Evolutionary conservation across 305 asterid genomes (phyloP).

Genomic region (Fraxinus baroniana): DNA sequence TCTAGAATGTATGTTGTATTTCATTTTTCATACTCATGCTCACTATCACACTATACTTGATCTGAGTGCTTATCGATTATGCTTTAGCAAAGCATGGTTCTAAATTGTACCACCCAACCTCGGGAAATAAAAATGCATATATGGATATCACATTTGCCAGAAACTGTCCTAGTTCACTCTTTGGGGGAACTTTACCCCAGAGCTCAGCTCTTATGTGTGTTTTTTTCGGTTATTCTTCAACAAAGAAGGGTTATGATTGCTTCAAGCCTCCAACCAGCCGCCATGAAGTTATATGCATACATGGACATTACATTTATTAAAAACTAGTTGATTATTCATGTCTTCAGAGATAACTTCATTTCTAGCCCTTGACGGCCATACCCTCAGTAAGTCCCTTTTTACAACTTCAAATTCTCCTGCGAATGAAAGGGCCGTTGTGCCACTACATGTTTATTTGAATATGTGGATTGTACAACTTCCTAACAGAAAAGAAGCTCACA

Average conservation of each 20-base stretch:
- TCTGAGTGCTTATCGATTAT: background rate
- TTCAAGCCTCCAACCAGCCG: background rate
- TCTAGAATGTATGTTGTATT: background rate
- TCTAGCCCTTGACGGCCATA: background rate
- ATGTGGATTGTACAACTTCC: background rate
- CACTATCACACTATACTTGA: background rate
- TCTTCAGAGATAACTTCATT: background rate
- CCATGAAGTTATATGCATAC: background rate
- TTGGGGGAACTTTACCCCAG: background rate
- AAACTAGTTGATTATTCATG: background rate
- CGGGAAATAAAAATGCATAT: background rate
- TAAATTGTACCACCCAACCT: background rate
- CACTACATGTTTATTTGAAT: background rate
- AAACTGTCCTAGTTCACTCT: background rate
- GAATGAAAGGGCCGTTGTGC: background rate
- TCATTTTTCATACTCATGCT: background rate
- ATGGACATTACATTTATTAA: background rate
- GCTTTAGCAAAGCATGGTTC: background rate
- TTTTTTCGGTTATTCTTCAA: background rate
- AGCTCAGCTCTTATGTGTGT: background rate
- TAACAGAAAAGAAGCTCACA: background rate
- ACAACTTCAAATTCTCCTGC: background rate
- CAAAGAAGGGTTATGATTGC: background rate
- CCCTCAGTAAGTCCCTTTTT: background rate
- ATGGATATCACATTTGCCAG: background rate